phyloP scores from a whole-genome alignment of 2,329 filamentous ascomycete species.

The Pseudogymnoascus pannorum region DNA sequence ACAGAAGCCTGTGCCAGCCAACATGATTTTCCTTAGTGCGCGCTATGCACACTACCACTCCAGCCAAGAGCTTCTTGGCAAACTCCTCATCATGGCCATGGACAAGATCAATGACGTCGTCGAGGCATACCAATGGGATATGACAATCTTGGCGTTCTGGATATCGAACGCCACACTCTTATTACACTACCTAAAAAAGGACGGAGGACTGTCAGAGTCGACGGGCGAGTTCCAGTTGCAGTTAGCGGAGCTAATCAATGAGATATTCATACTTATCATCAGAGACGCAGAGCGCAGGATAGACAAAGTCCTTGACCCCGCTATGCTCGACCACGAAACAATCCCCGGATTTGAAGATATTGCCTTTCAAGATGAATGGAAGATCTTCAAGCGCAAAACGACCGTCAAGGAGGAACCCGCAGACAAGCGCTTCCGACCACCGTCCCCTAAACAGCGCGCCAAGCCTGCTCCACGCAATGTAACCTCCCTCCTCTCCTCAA shows the following conservation, averaged over 20 bases:
- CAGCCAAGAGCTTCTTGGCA: constrained; percentile 72
- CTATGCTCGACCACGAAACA: constrained; percentile 96
- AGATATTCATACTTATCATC: constrained; percentile 97
- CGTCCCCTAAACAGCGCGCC: constrained; percentile 85
- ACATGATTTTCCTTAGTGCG: constrained; percentile 92
- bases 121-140: constrained; percentile 96
- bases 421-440: constrained; percentile 85
- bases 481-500: constrained; percentile 89
- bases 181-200: constrained; percentile 96
- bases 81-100: constrained; percentile 77
- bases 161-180: constrained; percentile 93
- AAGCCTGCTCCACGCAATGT: constrained; percentile 92
- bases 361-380: constrained; percentile 97
- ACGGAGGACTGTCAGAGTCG: constrained; percentile 68
- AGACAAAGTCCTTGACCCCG: constrained; percentile 87
- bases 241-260: constrained; percentile 88
- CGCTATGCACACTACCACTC: constrained; percentile 96
- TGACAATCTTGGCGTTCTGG: constrained; percentile 99
- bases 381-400: constrained; percentile 85
- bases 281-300: constrained; percentile 90
- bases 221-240: constrained; percentile 89
- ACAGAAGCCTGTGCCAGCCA: constrained; percentile 96
- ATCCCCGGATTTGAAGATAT: constrained; percentile 97
- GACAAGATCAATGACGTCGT: constrained; percentile 96
- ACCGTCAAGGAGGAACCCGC: constrained; percentile 84